Evolutionary conservation across 2,329 filamentous ascomycete genomes (phyloP).

Genomic region (Amylocarpus encephaloides): DNA sequence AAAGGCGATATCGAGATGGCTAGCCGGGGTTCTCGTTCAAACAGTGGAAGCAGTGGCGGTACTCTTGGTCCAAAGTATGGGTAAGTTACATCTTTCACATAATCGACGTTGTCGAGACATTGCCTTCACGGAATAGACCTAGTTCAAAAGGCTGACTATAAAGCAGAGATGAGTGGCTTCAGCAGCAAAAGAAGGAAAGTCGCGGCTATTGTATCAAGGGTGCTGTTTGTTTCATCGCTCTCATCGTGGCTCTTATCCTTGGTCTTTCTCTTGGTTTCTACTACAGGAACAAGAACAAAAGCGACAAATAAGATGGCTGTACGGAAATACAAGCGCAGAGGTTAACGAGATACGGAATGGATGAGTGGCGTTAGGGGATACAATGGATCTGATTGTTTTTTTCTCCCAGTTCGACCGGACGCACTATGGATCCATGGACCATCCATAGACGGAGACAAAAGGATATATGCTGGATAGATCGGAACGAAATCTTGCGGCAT

Average conservation of each 20-base stretch:
- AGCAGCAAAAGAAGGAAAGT: constrained; percentile 28
- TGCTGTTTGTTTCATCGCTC: constrained; percentile 14
- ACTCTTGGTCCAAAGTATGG: constrained; percentile 15
- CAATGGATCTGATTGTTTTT: no score
- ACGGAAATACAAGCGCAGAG: no score
- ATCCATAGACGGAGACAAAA: no score
- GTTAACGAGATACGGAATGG: no score
- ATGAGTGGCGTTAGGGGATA: no score
- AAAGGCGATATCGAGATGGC: constrained; percentile 19
- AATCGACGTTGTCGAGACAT: no score
- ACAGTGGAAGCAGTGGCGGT: constrained; percentile 11
- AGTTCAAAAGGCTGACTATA: neutral
- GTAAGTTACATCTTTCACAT: neutral
- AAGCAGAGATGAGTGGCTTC: constrained; percentile 29
- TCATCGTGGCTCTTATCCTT: constrained; percentile 21
- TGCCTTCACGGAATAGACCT: neutral
- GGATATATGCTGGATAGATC: no score
- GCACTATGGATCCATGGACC: no score
- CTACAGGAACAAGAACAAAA: constrained; percentile 29
- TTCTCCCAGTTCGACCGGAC: no score
- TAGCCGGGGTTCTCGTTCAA: constrained; percentile 3
- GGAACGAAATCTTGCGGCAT: no score
- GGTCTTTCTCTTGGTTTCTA: constrained; percentile 3
- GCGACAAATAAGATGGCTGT: constrained; percentile 5
- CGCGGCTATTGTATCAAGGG: constrained; percentile 22